Conservation (phyloP, 352 stramenopile species). For the Globisporangium spinosum region DNA sequence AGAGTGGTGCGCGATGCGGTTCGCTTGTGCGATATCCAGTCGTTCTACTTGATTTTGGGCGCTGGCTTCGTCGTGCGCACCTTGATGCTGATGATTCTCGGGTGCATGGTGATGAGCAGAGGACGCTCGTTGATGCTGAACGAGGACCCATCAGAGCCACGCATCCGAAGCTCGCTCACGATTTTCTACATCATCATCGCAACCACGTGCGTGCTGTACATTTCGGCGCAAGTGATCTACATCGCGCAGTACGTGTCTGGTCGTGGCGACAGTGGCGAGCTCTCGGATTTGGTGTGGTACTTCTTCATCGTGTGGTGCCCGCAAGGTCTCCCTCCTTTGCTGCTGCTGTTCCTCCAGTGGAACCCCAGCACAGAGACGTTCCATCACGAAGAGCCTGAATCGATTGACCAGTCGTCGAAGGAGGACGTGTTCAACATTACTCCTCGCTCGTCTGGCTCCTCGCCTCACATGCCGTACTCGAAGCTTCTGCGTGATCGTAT, state of each 20-base stretch:
- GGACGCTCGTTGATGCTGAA: slow-evolving; percentile 84
- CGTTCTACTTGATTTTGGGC: slow-evolving; percentile 76
- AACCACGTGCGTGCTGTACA: slow-evolving; percentile 83
- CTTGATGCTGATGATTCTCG: slow-evolving; percentile 79
- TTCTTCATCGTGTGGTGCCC: slow-evolving; percentile 87
- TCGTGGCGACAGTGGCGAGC: slow-evolving; percentile 47
- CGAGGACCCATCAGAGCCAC: slow-evolving; percentile 75
- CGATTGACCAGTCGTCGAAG: slow-evolving; percentile 66
- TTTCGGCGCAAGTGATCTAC: slow-evolving; percentile 86
- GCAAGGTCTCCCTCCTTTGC: slow-evolving; percentile 62
- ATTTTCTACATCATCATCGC: slow-evolving; percentile 89
- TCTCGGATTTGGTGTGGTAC: slow-evolving; percentile 84
- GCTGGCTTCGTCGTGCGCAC: slow-evolving; percentile 82
- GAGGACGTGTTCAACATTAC: slow-evolving; percentile 86
- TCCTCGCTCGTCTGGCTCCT: slow-evolving; percentile 67
- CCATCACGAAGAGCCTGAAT: slow-evolving; percentile 53
- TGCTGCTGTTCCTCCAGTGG: slow-evolving; percentile 85
- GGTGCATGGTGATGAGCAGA: slow-evolving; percentile 85
- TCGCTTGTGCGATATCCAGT: slow-evolving; percentile 70
- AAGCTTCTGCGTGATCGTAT: slow-evolving; percentile 65
- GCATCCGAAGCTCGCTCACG: slow-evolving; percentile 80
- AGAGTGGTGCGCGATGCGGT: slow-evolving; percentile 67
- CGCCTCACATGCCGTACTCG: slow-evolving; percentile 80
- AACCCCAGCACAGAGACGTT: slow-evolving; percentile 75
- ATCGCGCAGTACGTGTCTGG: slow-evolving; percentile 80